Conservation (phyloP, 2,329 filamentous ascomycete species). For the Pseudogymnoascus sp. region DNA sequence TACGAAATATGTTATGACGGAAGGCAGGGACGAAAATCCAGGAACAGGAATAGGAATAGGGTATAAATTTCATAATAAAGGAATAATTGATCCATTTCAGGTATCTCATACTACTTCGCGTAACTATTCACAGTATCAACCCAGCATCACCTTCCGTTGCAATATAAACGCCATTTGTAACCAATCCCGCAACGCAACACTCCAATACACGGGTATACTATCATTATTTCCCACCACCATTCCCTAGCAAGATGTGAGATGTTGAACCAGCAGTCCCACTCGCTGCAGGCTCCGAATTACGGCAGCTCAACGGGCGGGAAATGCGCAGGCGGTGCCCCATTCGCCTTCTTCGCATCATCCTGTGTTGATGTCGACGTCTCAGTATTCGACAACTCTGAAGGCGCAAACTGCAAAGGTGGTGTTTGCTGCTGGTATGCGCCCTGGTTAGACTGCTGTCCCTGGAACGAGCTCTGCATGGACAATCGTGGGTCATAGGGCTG, state of each 20-base stretch:
- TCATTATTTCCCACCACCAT: neutral
- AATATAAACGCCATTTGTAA: neutral
- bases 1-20: neutral
- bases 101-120: neutral
- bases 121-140: neutral
- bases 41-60: neutral
- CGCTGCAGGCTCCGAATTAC: neutral
- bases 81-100: neutral
- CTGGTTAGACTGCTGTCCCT: neutral
- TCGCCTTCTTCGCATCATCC: neutral
- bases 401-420: neutral
- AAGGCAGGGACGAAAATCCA: neutral
- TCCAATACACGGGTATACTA: neutral
- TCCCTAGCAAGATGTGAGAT: neutral
- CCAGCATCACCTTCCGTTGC: neutral
- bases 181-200: neutral
- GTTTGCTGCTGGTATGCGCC: neutral
- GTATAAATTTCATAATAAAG: neutral
- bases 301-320: neutral
- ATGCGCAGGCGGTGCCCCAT: neutral
- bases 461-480: neutral
- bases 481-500: neutral
- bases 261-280: neutral
- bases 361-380: neutral
- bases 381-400: neutral